phyloP scores from a whole-genome alignment of 148 eudicot species.

The Camellia sinensis region DNA sequence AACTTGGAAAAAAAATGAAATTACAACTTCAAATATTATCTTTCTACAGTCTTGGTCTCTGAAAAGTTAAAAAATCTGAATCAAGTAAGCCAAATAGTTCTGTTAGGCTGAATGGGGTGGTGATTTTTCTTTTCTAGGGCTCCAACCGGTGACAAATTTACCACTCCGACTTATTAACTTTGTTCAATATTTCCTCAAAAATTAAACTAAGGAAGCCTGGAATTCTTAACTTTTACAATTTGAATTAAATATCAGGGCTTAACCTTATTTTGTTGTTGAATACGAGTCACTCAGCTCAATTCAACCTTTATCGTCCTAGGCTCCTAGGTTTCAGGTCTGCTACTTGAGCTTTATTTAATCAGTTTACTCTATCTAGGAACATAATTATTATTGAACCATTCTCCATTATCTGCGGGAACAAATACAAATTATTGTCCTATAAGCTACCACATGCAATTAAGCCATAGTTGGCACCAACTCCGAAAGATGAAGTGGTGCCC shows the following conservation, averaged over 20 bases:
- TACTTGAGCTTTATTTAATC: not conserved
- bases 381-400: not conserved
- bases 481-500: not conserved
- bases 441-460: not conserved
- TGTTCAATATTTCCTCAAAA: not conserved
- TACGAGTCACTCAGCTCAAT: not conserved
- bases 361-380: not conserved
- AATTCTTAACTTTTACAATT: not conserved
- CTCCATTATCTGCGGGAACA: not conserved
- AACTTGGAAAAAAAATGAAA: not conserved
- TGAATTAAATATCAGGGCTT: not conserved
- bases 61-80: not conserved
- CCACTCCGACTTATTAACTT: not conserved
- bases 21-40: not conserved
- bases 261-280: not conserved
- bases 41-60: not conserved
- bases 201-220: not conserved
- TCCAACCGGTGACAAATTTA: conserved; percentile 1
- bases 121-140: not conserved
- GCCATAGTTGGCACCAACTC: conserved; percentile 1
- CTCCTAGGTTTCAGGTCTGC: not conserved
- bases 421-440: not conserved
- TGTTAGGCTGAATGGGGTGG: not conserved
- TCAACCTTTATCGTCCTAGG: not conserved
- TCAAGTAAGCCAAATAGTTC: not conserved